Conservation (phyloP, 1,139 yeast species). For the Suhomyces coccinellae region DNA sequence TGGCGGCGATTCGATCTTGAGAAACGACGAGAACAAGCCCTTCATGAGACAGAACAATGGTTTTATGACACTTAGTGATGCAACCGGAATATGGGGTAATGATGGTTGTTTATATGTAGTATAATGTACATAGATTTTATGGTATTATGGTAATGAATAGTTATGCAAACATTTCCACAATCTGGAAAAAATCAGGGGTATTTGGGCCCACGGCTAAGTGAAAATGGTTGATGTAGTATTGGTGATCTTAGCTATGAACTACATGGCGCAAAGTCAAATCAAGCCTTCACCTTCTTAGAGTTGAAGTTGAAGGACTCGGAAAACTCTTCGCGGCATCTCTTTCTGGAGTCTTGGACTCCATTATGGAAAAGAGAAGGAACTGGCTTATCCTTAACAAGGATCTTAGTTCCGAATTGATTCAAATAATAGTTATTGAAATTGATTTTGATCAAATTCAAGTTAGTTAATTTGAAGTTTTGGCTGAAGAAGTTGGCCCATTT, state of each 20-base stretch:
- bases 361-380: conserved; percentile 19
- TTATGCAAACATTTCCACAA: background rate
- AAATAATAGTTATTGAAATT: conserved; percentile 34
- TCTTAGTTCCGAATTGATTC: conserved; percentile 37
- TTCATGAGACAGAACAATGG: conserved; percentile 51
- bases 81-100: conserved; percentile 61
- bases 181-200: no score
- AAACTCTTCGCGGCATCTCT: conserved; percentile 21
- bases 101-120: conserved; percentile 70
- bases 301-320: conserved; percentile 1
- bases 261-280: background rate
- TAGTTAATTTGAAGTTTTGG: conserved; percentile 17
- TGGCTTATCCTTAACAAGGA: conserved; percentile 21
- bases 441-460: conserved; percentile 23
- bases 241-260: background rate
- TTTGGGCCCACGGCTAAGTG: no score
- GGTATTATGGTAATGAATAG: background rate
- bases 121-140: conserved; percentile 9
- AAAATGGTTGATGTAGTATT: conserved; percentile 1
- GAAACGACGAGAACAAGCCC: conserved; percentile 25
- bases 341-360: conserved; percentile 12
- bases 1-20: conserved; percentile 4
- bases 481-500: conserved; percentile 37
- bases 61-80: conserved; percentile 52
- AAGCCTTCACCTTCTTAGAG: conserved; percentile 8